Percentiles rank a stretch among this genome's conserved stretches.
These are phyloP conservation scores for Pharnaceum exiguum DNA, from an alignment of 148 eudicot species.

Conservation along the genomic window DNA sequence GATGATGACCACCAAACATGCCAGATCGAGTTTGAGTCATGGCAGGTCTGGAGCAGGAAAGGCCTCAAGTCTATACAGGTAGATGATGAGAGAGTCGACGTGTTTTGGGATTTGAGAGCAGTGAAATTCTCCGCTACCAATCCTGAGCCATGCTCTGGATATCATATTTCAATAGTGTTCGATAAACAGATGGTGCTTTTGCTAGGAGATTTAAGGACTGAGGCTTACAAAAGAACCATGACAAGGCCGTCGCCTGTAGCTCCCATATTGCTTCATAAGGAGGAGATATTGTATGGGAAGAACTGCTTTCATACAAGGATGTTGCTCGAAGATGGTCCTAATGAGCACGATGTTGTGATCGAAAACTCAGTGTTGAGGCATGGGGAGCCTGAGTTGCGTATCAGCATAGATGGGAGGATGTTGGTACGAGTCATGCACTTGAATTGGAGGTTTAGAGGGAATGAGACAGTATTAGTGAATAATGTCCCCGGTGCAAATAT, in stretches of 20 bases:
- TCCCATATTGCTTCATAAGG: slow-evolving; percentile 21
- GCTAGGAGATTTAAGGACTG: slow-evolving; percentile 14
- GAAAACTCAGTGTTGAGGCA: slow-evolving; percentile 9
- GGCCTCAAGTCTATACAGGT: slow-evolving; percentile 22
- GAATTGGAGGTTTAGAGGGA: slow-evolving; percentile 30
- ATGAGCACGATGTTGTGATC: slow-evolving; percentile 16
- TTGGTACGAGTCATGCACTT: slow-evolving; percentile 24
- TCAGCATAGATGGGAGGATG: slow-evolving; percentile 26
- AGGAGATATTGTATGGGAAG: slow-evolving; percentile 25
- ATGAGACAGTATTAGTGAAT: slow-evolving; percentile 23
- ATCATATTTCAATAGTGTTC: slow-evolving; percentile 19
- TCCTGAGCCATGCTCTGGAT: slow-evolving; percentile 23
- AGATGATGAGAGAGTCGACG: slow-evolving; percentile 23
- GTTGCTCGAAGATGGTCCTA: slow-evolving; percentile 24
- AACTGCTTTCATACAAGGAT: slow-evolving; percentile 14
- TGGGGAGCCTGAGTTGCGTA: slow-evolving; percentile 19
- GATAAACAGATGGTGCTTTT: slow-evolving; percentile 19
- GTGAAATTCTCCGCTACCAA: slow-evolving; percentile 23
- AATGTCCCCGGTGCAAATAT: slow-evolving; percentile 25
- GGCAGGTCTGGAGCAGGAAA: slow-evolving; percentile 29
- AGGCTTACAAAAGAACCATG: slow-evolving; percentile 23
- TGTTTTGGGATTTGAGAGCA: slow-evolving; percentile 22
- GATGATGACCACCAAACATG: slow-evolving; percentile 25
- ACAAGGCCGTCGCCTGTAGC: slow-evolving; percentile 6
- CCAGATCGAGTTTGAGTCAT: slow-evolving; percentile 19